These are phyloP conservation scores for Skeletonema tropicum DNA, from an alignment of 108 stramenopile species.

Conservation along the genomic window DNA sequence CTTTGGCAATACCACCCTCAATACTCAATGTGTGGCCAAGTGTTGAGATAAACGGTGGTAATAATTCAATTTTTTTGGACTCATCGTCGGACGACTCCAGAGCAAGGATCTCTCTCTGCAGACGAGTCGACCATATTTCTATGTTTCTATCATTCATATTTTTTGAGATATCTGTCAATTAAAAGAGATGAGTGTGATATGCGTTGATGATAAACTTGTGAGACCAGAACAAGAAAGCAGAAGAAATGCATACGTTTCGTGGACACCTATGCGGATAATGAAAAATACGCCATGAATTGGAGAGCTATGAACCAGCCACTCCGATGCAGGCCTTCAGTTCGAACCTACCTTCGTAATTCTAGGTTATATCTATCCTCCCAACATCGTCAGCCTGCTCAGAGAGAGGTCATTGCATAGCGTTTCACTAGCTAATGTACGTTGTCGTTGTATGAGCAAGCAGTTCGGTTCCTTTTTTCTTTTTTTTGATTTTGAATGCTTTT, in stretches of 20 bases:
- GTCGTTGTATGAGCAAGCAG: background rate
- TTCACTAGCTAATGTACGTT: too few species aligned
- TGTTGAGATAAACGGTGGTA: conserved; percentile 77
- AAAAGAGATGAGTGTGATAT: background rate
- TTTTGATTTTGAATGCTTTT: too few species aligned
- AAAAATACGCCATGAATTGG: too few species aligned
- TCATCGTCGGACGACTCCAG: conserved; percentile 77
- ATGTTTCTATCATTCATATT: conserved; percentile 55
- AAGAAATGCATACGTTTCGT: background rate
- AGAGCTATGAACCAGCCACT: background rate
- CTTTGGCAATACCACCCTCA: conserved; percentile 71
- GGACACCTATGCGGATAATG: background rate
- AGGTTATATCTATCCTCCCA: too few species aligned
- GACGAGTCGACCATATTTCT: conserved; percentile 88
- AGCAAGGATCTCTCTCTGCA: conserved; percentile 84
- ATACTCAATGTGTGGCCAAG: conserved; percentile 73
- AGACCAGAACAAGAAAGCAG: background rate
- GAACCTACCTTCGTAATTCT: background rate
- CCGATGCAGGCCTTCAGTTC: background rate
- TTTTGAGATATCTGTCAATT: background rate
- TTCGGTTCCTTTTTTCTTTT: too few species aligned
- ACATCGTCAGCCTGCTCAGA: conserved; percentile 11
- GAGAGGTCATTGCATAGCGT: too few species aligned
- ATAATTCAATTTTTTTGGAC: conserved; percentile 53
- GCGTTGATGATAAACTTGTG: too few species aligned